These are phyloP conservation scores for Cryphonectria nitschkei DNA, from an alignment of 2,329 filamentous ascomycete species.

Conservation along the genomic window DNA sequence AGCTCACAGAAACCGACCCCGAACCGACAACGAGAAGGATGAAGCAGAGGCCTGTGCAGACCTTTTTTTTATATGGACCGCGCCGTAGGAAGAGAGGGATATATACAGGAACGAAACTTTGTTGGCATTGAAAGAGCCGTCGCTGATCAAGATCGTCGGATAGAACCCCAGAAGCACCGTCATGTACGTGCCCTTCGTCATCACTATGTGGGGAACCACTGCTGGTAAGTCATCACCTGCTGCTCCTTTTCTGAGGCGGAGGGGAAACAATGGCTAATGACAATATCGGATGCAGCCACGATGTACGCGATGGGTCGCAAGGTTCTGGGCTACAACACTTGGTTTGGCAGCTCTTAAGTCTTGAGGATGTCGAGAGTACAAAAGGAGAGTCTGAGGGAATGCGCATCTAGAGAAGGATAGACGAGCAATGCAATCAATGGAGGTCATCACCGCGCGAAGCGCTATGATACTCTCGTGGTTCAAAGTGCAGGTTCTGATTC, in stretches of 20 bases:
- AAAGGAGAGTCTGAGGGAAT: not conserved
- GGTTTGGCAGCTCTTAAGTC: conserved; percentile 63
- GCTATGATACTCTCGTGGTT: conserved; percentile 2
- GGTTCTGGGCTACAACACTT: conserved; percentile 78
- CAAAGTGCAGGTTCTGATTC: conserved; percentile 18
- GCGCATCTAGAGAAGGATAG: conserved; percentile 18
- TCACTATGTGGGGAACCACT: conserved; percentile 64
- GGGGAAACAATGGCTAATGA: conserved; percentile 27
- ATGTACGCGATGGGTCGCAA: conserved; percentile 77
- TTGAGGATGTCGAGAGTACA: not conserved
- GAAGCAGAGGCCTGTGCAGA: not conserved
- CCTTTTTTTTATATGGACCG: not conserved
- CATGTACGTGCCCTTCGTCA: conserved; percentile 71
- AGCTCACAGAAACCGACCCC: conserved; percentile 40
- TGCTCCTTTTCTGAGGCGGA: not conserved
- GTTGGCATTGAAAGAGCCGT: not conserved
- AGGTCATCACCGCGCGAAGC: conserved; percentile 20
- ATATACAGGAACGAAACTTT: not conserved
- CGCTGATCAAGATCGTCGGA: conserved; percentile 35
- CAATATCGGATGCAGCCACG: conserved; percentile 44
- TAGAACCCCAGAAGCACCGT: conserved; percentile 68
- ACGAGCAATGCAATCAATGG: conserved; percentile 16
- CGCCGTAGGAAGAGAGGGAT: conserved; percentile 9
- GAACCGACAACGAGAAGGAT: conserved; percentile 3
- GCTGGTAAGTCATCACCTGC: conserved; percentile 54